These are phyloP conservation scores for Allantophomopsis lycopodina DNA, from an alignment of 2,329 filamentous ascomycete genomes.

Conservation along the genomic window DNA sequence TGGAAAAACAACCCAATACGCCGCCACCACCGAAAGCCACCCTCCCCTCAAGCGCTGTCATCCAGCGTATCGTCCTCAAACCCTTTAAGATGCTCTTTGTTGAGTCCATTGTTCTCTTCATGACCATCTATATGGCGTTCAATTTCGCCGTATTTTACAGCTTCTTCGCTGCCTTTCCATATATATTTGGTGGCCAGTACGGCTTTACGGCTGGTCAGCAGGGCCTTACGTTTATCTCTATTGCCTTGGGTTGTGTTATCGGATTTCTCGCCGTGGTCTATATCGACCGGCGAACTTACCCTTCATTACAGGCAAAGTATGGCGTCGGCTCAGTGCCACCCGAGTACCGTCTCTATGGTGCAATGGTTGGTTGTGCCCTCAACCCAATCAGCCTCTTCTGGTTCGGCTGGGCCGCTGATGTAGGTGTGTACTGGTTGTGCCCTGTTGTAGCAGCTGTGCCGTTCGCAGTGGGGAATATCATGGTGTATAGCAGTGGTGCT, in stretches of 20 bases:
- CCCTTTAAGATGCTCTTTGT: slow-evolving; percentile 44
- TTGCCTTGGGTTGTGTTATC: slow-evolving; percentile 1
- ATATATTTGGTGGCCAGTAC: slow-evolving; percentile 29
- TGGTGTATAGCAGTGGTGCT: slow-evolving; percentile 20
- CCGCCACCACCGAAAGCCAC: slow-evolving; percentile 1
- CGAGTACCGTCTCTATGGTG: slow-evolving; percentile 39
- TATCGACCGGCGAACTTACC: slow-evolving; percentile 2
- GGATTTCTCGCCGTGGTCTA: slow-evolving; percentile 4
- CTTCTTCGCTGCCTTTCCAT: slow-evolving; percentile 37
- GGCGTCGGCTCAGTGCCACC: slow-evolving; percentile 21
- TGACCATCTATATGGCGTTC: slow-evolving; percentile 33
- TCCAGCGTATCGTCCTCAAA: slow-evolving; percentile 6
- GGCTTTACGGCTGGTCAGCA: slow-evolving; percentile 19
- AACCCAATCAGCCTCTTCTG: slow-evolving; percentile 37
- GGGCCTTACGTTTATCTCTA: slow-evolving; percentile 5
- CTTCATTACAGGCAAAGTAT: slow-evolving; percentile 1
- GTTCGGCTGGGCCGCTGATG: slow-evolving; percentile 39
- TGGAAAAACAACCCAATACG: slow-evolving; percentile 1
- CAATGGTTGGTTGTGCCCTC: slow-evolving; percentile 39
- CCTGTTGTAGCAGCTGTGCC: slow-evolving; percentile 17
- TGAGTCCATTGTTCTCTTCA: slow-evolving; percentile 48
- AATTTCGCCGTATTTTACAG: slow-evolving; percentile 37
- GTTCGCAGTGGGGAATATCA: slow-evolving; percentile 7
- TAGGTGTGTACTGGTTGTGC: slow-evolving; percentile 32
- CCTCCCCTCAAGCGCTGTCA: slow-evolving; percentile 3